These are phyloP conservation scores for Cyclanthera cordifolia DNA, from an alignment of 306 rosid species.

Conservation along the genomic window DNA sequence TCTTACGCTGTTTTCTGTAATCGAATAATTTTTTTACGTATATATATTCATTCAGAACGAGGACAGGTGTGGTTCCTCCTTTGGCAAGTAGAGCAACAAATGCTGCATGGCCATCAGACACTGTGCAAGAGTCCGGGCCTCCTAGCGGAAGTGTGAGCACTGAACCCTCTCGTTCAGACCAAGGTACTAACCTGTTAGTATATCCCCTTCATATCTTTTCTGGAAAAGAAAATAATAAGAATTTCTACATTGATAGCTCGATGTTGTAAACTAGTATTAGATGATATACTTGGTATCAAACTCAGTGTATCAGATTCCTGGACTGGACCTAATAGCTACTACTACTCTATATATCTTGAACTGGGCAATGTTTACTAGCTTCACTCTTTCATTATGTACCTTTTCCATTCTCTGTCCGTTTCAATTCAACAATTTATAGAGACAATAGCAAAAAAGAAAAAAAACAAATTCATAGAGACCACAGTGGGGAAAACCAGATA, in stretches of 20 bases:
- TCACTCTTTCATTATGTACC: not conserved
- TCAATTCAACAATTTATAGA: not conserved
- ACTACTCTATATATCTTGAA: not conserved
- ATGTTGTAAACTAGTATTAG: not conserved
- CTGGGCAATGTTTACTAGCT: not conserved
- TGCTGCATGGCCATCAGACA: constrained; percentile 71
- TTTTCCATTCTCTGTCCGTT: not conserved
- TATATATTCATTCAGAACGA: constrained; percentile 42
- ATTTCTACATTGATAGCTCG: not conserved
- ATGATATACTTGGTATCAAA: not conserved
- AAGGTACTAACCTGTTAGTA: not conserved
- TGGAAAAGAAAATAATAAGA: not conserved
- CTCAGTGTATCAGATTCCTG: not conserved
- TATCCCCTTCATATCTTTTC: not conserved
- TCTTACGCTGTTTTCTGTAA: not conserved
- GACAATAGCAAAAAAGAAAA: no score
- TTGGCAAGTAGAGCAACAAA: constrained; percentile 63
- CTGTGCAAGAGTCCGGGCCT: constrained; percentile 24
- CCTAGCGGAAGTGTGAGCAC: constrained; percentile 14
- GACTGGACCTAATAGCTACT: not conserved
- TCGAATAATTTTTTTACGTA: not conserved
- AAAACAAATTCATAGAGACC: not conserved
- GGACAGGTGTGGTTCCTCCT: constrained; percentile 57
- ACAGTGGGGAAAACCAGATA: not conserved
- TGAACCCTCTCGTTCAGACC: constrained; percentile 21